Percentiles rank a stretch among this genome's conserved stretches.
Evolutionary conservation across 139 green algal species (phyloP).

Genomic region (Chlamydomonas incerta): DNA sequence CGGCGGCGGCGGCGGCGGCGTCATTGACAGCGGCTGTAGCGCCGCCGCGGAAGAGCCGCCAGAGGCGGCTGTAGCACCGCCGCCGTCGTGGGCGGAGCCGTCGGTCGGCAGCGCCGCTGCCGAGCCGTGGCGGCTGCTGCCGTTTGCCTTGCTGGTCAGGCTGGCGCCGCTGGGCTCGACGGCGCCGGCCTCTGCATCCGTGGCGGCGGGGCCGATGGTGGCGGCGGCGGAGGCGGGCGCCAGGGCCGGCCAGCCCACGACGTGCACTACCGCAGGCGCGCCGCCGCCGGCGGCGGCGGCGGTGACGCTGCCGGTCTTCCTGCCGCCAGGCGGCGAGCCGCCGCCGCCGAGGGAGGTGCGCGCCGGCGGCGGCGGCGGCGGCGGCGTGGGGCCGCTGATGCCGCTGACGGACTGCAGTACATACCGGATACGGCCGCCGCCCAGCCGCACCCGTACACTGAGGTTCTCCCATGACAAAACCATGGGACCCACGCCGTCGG

Average conservation of each 20-base stretch:
- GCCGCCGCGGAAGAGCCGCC: not conserved
- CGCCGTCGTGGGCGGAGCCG: not conserved
- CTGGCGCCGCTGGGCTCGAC: not conserved
- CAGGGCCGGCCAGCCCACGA: constrained; percentile 11
- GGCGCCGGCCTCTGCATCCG: not conserved
- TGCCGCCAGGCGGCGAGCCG: not conserved
- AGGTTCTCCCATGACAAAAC: constrained; percentile 75
- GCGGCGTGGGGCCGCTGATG: constrained; percentile 31
- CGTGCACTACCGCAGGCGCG: not conserved
- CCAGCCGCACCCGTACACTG: constrained; percentile 50
- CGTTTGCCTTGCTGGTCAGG: too few species aligned
- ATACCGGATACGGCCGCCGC: constrained; percentile 42
- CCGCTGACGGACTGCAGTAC: constrained; percentile 56
- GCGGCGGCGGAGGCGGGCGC: too few species aligned
- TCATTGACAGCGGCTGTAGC: constrained; percentile 35
- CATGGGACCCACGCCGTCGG: not conserved
- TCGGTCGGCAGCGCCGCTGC: not conserved
- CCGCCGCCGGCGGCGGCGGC: not conserved
- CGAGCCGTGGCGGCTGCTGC: too few species aligned
- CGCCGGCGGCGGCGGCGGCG: not conserved
- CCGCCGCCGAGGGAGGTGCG: not conserved
- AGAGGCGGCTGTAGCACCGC: not conserved
- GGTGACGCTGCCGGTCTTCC: too few species aligned
- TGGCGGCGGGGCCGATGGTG: too few species aligned
- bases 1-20: not conserved